Percentiles rank a stretch among this genome's conserved stretches.
These are phyloP conservation scores for Lecanosticta acicola DNA, from an alignment of 2,329 filamentous ascomycete genomes.

Conservation along the genomic window DNA sequence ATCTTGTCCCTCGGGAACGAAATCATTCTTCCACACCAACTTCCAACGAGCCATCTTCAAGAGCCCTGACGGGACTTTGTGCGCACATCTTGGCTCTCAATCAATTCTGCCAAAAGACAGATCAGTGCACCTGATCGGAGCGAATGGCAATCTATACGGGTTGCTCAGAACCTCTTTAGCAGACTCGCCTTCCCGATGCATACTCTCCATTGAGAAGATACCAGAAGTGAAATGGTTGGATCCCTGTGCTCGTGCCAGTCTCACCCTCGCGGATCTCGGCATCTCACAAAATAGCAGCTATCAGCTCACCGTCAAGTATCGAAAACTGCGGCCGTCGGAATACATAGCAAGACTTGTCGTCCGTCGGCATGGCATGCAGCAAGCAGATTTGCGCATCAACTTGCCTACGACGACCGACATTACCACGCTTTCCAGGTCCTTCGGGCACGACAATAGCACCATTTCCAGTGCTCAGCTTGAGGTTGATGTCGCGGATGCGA, in stretches of 20 bases:
- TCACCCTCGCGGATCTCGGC: background rate
- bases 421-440: background rate
- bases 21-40: background rate
- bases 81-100: background rate
- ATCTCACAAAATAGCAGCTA: background rate
- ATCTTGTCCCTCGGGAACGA: constrained; percentile 20
- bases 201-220: no score
- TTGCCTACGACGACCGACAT: background rate
- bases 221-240: no score
- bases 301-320: background rate
- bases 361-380: no score
- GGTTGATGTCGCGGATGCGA: background rate
- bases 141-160: no score
- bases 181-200: no score
- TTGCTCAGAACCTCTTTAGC: no score
- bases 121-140: background rate
- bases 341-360: no score
- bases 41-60: background rate
- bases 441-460: background rate
- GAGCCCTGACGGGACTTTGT: background rate
- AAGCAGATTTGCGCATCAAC: background rate
- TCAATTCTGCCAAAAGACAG: background rate
- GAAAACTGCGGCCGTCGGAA: no score
- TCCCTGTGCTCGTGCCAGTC: background rate
- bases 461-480: background rate